phyloP scores from a whole-genome alignment of 345 rosid genomes.

The Murraya koenigii region DNA sequence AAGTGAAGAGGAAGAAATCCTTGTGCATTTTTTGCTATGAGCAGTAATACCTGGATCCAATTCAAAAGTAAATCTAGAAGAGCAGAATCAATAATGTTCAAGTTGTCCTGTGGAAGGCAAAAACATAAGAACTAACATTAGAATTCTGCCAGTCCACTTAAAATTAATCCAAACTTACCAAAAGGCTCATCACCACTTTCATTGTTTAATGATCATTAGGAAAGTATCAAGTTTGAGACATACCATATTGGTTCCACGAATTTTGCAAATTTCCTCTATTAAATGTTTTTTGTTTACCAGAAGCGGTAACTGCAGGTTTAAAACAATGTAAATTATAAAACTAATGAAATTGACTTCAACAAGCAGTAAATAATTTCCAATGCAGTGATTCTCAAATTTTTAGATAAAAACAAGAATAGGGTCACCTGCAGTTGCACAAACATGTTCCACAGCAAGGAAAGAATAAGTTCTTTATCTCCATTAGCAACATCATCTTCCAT shows the following conservation, averaged over 20 bases:
- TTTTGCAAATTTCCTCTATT: conserved; percentile 56
- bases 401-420: conserved; percentile 5
- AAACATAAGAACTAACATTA: neutral
- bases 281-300: conserved; percentile 51
- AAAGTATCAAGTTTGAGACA: conserved; percentile 24
- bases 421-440: conserved; percentile 86
- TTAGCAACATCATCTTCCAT: conserved; percentile 63
- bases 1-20: neutral
- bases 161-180: neutral
- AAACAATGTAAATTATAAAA: conserved; percentile 4
- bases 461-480: conserved; percentile 81
- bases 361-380: neutral
- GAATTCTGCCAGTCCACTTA: neutral
- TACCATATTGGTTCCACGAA: conserved; percentile 53
- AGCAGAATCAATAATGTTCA: conserved; percentile 27
- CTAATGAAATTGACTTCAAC: conserved; percentile 1
- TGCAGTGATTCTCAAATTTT: neutral
- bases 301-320: conserved; percentile 70
- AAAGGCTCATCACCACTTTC: neutral
- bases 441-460: conserved; percentile 86
- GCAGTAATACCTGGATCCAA: conserved; percentile 74
- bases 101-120: conserved; percentile 35
- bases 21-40: neutral
- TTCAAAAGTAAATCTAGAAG: conserved; percentile 61
- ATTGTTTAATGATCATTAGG: neutral